Evolutionary conservation across 2,329 filamentous ascomycete genomes (phyloP).

Genomic region (Bertia moriformis): DNA sequence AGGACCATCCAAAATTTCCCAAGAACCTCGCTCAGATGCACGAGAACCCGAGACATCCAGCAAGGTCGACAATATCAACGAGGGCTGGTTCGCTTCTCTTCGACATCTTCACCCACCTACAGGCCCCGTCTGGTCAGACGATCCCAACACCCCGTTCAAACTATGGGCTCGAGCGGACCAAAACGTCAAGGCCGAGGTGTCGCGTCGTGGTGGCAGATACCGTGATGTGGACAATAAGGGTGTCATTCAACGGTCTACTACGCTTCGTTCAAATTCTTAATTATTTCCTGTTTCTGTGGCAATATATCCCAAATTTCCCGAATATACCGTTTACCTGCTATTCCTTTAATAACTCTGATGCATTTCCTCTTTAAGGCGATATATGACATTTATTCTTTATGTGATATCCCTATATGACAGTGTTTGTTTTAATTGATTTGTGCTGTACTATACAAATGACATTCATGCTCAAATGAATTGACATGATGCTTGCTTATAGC

Average conservation of each 20-base stretch:
- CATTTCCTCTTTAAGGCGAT: no score
- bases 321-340: no score
- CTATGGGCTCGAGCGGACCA: slow-evolving; percentile 12
- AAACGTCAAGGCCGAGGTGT: background rate
- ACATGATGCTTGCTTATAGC: no score
- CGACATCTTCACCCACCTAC: slow-evolving; percentile 7
- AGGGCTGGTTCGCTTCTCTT: slow-evolving; percentile 12
- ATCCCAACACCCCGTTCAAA: slow-evolving; percentile 20
- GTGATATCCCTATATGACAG: no score
- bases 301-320: no score
- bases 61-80: slow-evolving; percentile 4
- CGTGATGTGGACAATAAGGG: background rate
- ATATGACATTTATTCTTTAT: no score
- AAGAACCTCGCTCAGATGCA: background rate
- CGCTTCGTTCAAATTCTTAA: no score
- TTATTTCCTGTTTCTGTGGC: no score
- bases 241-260: background rate
- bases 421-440: no score
- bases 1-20: slow-evolving; percentile 4
- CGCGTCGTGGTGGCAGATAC: background rate
- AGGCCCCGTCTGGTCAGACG: slow-evolving; percentile 7
- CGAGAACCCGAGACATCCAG: slow-evolving; percentile 3
- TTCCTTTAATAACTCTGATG: no score
- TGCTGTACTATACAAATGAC: no score
- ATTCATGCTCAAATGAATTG: no score